Evolutionary conservation across 225 moss, liverwort and hornwort genomes (phyloP), one percentile per base, ranked within the genome.

Genomic region (Asterella californica): DNA sequence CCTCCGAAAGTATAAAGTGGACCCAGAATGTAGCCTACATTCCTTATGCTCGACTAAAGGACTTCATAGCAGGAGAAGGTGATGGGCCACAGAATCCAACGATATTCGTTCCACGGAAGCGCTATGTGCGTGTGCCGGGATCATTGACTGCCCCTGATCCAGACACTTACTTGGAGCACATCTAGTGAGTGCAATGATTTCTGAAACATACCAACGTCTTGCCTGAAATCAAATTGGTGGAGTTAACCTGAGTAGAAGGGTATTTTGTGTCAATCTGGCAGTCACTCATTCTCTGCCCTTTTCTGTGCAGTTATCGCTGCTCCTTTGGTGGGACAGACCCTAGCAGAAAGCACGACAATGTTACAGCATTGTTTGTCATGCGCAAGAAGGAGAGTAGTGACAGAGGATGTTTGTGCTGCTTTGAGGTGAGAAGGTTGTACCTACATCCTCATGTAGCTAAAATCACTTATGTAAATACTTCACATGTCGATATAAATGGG

Each of bases 341-440:
- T 21, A 48, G 33, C 33, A 64, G 34, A 30, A 81, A 64, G 24
- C 74, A 74, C 33, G 62, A 81, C 50, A 74, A 66, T 25, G 64
- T 24, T 24, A 49, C 75, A 36, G 47, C 60, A 50, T 24, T 63
- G 25, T 47, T 63, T 33, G 73, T 64, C 15, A 74, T 81, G 75
- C 75, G 81, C 34, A 81, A 75, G 38, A 71, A 75, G 30, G 81
- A 82, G 42, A 82, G 68, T 59, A 46, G 38, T 57, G 66, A 77
- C n/a, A 74, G 55, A 34, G 81, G 81, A 42, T 82, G 81, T 69
- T n/a, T 82, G 67, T 82, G 76, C 42, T 34, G 34, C 38, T 82
- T 82, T 49, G 76, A 82, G 27, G 69, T 82, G 62, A 82, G 67
- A 71, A 82, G 81, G 74, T 76, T 82, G 11, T 82, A 82, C 32